phyloP scores from a whole-genome alignment of 208 protist genomes.

The Endotrypanum monterogeii region DNA sequence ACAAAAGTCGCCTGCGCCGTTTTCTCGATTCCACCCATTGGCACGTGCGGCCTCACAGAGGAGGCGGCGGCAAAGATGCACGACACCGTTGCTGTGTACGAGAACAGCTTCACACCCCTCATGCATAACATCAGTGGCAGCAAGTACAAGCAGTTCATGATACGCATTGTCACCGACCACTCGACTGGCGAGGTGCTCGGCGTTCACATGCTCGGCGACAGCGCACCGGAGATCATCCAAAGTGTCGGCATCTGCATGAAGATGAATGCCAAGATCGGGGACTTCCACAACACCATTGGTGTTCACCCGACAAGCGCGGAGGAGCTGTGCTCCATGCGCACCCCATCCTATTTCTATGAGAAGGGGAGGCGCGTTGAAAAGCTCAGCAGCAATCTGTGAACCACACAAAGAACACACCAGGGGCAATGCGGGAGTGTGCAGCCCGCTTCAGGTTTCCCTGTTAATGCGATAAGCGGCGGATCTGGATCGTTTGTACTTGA shows the following conservation, averaged over 20 bases:
- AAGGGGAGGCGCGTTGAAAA: constrained; percentile 72
- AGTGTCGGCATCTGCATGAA: constrained; percentile 88
- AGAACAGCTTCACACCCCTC: constrained; percentile 83
- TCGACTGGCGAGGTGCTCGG: constrained; percentile 80
- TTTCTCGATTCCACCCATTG: constrained; percentile 91
- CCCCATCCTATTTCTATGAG: constrained; percentile 81
- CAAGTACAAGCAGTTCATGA: constrained; percentile 88
- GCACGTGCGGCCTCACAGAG: constrained; percentile 84
- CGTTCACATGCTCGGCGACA: constrained; percentile 89
- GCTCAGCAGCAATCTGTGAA: constrained; percentile 69
- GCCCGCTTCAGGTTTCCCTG: no score
- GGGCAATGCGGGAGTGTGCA: no score
- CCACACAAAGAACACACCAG: no score
- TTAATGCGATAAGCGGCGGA: no score
- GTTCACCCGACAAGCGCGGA: constrained; percentile 97
- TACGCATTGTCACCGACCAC: constrained; percentile 86
- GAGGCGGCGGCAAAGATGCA: constrained; percentile 76
- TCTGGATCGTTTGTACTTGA: no score
- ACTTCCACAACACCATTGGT: constrained; percentile 95
- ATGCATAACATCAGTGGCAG: constrained; percentile 90
- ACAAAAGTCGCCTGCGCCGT: constrained; percentile 88
- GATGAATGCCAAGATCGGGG: constrained; percentile 91
- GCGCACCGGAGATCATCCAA: constrained; percentile 91
- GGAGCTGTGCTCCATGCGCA: constrained; percentile 91
- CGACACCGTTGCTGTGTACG: constrained; percentile 81